Conservation (phyloP, 192 early-diverging fungal species). For the Coemansia sp. region DNA sequence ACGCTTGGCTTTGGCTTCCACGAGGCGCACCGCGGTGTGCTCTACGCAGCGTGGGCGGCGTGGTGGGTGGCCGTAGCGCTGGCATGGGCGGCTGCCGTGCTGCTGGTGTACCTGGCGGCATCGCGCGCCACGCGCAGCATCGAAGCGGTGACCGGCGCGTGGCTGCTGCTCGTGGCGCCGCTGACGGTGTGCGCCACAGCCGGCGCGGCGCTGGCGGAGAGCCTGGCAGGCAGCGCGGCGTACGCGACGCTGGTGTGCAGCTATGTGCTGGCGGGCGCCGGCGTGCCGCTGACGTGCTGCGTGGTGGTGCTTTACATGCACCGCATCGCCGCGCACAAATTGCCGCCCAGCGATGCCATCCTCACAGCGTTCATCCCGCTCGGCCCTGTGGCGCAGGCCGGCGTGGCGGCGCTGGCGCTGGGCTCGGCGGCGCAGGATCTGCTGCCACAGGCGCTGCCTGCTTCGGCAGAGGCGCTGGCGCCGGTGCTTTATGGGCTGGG, state of each 20-base stretch:
- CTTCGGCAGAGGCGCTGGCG: constrained; percentile 12
- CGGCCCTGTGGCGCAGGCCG: constrained; percentile 54
- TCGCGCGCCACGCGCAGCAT: constrained; percentile 30
- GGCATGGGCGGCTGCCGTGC: constrained; percentile 12
- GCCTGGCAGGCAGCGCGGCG: constrained; percentile 12
- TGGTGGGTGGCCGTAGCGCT: constrained; percentile 46
- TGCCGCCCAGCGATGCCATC: constrained; percentile 46
- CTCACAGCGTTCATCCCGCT: constrained; percentile 56
- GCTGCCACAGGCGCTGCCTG: neutral
- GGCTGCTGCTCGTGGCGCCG: constrained; percentile 57
- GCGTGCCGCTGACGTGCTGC: constrained; percentile 38
- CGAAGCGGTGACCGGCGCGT: constrained; percentile 36
- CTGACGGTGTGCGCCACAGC: constrained; percentile 43
- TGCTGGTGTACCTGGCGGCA: constrained; percentile 37
- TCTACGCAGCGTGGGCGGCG: constrained; percentile 23
- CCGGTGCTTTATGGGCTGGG: constrained; percentile 11
- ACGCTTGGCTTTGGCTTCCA: neutral
- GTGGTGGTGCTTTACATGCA: constrained; percentile 52
- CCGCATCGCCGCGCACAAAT: constrained; percentile 47
- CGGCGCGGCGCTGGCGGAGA: constrained; percentile 34
- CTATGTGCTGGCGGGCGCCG: constrained; percentile 51
- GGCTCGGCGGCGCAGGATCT: constrained; percentile 13
- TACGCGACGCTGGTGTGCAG: constrained; percentile 12
- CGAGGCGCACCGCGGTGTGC: neutral
- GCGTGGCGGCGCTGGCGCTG: constrained; percentile 23